A percentile compares a stretch with the other conserved stretches of the same genome.
Conservation (phyloP, 148 eudicot species). For the Silene uniflora region DNA sequence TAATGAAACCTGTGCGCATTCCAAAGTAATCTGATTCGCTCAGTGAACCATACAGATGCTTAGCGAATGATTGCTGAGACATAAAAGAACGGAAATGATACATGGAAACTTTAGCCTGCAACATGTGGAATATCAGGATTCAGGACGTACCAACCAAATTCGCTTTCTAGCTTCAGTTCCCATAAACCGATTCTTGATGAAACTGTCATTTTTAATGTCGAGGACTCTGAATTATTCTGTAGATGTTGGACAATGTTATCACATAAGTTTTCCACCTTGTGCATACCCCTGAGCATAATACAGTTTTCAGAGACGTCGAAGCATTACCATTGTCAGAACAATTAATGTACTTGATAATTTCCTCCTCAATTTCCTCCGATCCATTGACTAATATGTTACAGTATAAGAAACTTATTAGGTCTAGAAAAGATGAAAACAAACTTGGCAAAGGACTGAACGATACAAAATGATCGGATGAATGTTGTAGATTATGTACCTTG, state of each 20-base stretch:
- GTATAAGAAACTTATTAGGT: background rate
- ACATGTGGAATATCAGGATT: background rate
- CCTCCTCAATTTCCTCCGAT: slow-evolving; percentile 26
- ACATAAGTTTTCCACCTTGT: background rate
- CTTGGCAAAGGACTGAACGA: background rate
- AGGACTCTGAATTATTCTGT: slow-evolving; percentile 12
- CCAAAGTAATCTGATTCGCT: slow-evolving; percentile 31
- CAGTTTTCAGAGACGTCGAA: background rate
- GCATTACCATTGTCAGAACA: slow-evolving; percentile 18
- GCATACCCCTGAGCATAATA: background rate
- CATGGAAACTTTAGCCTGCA: too few relatives aligned
- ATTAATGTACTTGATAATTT: slow-evolving; percentile 13
- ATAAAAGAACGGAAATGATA: background rate
- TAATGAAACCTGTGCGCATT: slow-evolving; percentile 31
- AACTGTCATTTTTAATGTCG: slow-evolving; percentile 21
- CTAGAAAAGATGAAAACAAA: background rate
- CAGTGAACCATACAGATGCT: slow-evolving; percentile 29
- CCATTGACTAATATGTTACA: slow-evolving; percentile 21
- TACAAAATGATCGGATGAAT: background rate
- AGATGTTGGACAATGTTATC: background rate
- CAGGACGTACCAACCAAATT: slow-evolving; percentile 29
- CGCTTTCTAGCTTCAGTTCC: slow-evolving; percentile 31
- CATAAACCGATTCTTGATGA: slow-evolving; percentile 26
- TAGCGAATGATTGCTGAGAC: slow-evolving; percentile 27
- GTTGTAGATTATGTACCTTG: slow-evolving; percentile 14